Evolutionary conservation across 768 basidiomycete genomes (phyloP), one percentile per base, ranked within the genome.

Genomic region (Solioccasus polychromus): DNA sequence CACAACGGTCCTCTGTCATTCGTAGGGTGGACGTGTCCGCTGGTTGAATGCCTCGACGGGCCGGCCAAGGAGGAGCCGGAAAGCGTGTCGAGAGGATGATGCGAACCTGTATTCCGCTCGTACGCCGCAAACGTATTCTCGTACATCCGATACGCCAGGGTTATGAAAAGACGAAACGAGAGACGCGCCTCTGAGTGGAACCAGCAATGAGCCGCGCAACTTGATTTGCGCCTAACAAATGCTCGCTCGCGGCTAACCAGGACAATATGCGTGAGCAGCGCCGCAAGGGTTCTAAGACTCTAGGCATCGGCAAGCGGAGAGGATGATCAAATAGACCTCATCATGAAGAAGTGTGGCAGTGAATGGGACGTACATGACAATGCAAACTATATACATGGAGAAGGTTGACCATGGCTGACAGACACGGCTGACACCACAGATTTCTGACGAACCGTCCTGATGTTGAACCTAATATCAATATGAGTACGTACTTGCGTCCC

Each of bases 31-130:
- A 53, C 54, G 19, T 48, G 29, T 15, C 66, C 67, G 1, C 48
- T 24, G 3, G 3, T 44, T 10, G 40, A 54, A 12, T 52, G 62
- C 18, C 48, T 58, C 1, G 31, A 45, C 8, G 15, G 12, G 14
- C 26, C 8, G 2, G 15, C 25, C 7, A 46, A 25, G 28, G 29
- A 12, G 15, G 41, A 19, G 12, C 39, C 25, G 14, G 40, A n/a
- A 7, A 63, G 51, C 35, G 38, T 41, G 26, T 48, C 51, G 11
- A 60, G 50, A 15, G 58, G 47, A 45, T 74, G 75, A 4, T 48
- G 52, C 12, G 50, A 42, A 7, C 75, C 75, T 2, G 68, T 76
- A 47, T 77, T 76, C 38, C 53, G 66, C 42, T 72, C 55, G 42
- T 64, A 77, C 7, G 71, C 69, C 15, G 46, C 54, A 44, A 77